phyloP scores from a whole-genome alignment of 352 stramenopile genomes.

The Globisporangium cylindrosporum region DNA sequence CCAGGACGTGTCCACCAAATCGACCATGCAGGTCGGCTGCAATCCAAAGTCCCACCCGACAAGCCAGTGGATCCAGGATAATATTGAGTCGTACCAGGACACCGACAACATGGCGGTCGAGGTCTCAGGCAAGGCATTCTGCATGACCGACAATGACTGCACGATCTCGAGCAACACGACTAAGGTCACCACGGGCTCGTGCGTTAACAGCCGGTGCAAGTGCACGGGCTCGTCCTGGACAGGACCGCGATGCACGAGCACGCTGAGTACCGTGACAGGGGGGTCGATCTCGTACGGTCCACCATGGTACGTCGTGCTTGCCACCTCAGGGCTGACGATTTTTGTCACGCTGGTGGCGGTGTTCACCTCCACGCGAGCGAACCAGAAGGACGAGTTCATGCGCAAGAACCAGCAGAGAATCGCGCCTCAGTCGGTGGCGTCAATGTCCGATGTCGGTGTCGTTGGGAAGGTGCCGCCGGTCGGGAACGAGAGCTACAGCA shows the following conservation, averaged over 20 bases:
- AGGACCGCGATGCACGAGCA: conserved; percentile 29
- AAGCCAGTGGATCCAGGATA: conserved; percentile 29
- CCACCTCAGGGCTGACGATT: conserved; percentile 1
- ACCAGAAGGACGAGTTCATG: neutral
- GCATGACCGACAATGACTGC: conserved; percentile 27
- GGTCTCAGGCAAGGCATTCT: conserved; percentile 28
- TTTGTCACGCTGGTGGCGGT: neutral
- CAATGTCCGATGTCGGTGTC: neutral
- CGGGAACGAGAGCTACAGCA: conserved; percentile 6
- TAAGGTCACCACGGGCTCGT: conserved; percentile 30
- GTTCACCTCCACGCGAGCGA: neutral
- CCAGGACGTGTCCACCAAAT: conserved; percentile 37
- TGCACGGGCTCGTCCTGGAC: conserved; percentile 31
- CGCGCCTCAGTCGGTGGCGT: neutral
- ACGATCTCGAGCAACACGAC: conserved; percentile 25
- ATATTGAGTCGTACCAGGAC: conserved; percentile 33
- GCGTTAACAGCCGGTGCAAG: conserved; percentile 26
- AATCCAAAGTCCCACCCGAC: conserved; percentile 36
- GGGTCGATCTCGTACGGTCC: conserved; percentile 5
- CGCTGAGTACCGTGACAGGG: conserved; percentile 6
- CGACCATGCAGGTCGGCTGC: conserved; percentile 24
- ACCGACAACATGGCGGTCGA: conserved; percentile 20
- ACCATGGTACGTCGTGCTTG: conserved; percentile 1
- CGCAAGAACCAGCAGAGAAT: conserved; percentile 7
- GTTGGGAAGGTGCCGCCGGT: neutral